Base-by-base conservation (phyloP, 2,329 filamentous ascomycete species). In the Neonectria faginata region DNA sequence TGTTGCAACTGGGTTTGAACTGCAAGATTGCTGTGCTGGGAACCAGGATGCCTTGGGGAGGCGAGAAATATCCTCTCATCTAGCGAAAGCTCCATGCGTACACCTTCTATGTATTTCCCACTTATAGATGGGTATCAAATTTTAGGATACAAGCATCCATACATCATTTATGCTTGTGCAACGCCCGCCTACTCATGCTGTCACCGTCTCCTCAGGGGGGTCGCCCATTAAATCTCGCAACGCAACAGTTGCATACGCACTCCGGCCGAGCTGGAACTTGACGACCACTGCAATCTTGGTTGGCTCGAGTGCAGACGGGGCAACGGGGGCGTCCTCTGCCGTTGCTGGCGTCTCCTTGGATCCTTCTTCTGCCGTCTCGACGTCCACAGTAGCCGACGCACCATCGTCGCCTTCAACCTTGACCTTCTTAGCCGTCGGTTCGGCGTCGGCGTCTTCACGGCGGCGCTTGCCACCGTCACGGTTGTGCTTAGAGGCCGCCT, bases 231-330 rank as follows among this genome's bases (percentile, higher is more conserved):
- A 79, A 79, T 97, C 93, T 57, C 93, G 82, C 68, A 97, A 77
- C 12, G 92, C 91, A 84, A 97, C 92, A 0, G 93, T 97, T 0
- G 93, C 93, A 80, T 97, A 97, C 74, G 93, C 91, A 74, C 92
- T 94, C 53, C 89, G 89, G 1, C 89, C 91, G 29, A 97, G 84
- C 75, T 93, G 90, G 79, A 97, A 87, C 76, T 89, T 93, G 70
- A 96, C 77, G 0, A 93, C 84, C 0, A 90, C 92, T 18, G 92
- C 81, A 73, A 91, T 90, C 60, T 80, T 80, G 66, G 69, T 71
- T 27, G 76, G 73, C 45, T 69, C 64, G 16, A 47, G 54, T 18
- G 52, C 36, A 29, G 58, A 67, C 70, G 59, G 6, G 18, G 51
- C n/a, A 14, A 42, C 48, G 22, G 22, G 50, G 31, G 42, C 18